phyloP scores from a whole-genome alignment of 2,329 filamentous ascomycete species.

The Beauveria sp. region DNA sequence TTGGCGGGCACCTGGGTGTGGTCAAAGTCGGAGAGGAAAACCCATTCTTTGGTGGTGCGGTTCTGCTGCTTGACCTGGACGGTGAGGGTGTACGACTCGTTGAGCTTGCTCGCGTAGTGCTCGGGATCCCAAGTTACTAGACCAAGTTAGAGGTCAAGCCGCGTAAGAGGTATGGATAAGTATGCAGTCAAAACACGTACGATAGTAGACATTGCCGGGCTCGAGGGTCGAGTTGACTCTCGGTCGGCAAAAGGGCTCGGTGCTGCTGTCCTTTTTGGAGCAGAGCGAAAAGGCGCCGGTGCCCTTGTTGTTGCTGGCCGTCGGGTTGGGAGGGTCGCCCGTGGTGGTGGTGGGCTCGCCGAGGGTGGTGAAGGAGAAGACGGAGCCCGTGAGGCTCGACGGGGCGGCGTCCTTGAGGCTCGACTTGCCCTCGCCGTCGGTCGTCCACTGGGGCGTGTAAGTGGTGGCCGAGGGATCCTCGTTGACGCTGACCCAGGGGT shows the following conservation, averaged over 20 bases:
- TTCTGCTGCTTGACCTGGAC: constrained; percentile 36
- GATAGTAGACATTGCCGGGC: constrained; percentile 42
- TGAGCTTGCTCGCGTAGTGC: constrained; percentile 37
- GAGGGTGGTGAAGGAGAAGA: constrained; percentile 30
- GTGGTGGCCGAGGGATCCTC: constrained; percentile 40
- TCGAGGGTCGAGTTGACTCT: constrained; percentile 34
- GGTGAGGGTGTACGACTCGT: constrained; percentile 21
- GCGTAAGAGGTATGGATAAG: neutral
- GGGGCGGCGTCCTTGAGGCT: constrained; percentile 31
- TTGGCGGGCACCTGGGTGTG: constrained; percentile 26
- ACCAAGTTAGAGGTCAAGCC: neutral
- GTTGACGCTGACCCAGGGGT: constrained; percentile 45
- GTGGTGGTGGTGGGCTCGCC: constrained; percentile 33
- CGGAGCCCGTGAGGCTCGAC: constrained; percentile 39
- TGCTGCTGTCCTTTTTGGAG: constrained; percentile 37
- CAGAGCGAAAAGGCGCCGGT: constrained; percentile 44
- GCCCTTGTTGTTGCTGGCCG: constrained; percentile 33
- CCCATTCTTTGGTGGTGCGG: constrained; percentile 27
- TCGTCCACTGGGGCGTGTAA: constrained; percentile 41
- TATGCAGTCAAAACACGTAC: constrained; percentile 25
- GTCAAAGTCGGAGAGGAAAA: constrained; percentile 27
- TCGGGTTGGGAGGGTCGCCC: constrained; percentile 37
- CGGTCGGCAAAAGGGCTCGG: constrained; percentile 47
- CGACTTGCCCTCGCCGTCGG: constrained; percentile 35
- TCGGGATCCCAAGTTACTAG: constrained; percentile 51